Evolutionary conservation across 2,329 filamentous ascomycete genomes (phyloP), one percentile per base, ranked within the genome.

Genomic region (Hyphodiscus sp.): DNA sequence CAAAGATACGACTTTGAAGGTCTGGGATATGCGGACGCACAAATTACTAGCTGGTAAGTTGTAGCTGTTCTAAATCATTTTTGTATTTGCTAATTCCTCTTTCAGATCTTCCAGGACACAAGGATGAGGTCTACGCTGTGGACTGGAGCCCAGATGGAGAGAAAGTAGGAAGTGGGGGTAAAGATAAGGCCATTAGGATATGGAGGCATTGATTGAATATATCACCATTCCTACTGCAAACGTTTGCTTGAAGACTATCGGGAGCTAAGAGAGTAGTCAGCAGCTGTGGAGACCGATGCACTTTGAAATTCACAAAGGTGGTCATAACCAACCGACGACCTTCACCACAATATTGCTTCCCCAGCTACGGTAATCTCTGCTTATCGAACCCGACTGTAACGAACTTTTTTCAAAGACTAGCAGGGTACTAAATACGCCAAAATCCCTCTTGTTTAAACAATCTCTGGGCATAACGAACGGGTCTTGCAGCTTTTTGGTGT

Each of bases 121-220:
- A 89, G 68, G 92, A 96, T 65, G 89, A 96, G 69, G 91, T 96
- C 0, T 96, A 91, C 70, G 90, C 91, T 0, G 85, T 96, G 13
- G 92, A 97, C 69, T 97, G 92, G 94, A 91, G 88, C 62, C 86
- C 90, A 0, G 91, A 96, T 68, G 94, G 94, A 9, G 81, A 89
- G 62, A 85, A 85, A 63, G 91, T 97, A 16, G 91, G 85, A 18
- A 96, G 91, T 69, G 94, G 91, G 51, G 94, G 94, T 10, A 92
- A 92, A 68, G 94, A 99, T 70, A 96, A 95, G 70, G 82, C 82
- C 2, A 81, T 87, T 19, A 74, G 82, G 60, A 70, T 85, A 43
- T 87, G 83, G 83, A 76, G 80, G 61, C 82, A 85, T 67, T 86
- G 11, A 38, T 10, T 38, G 33, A 38, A 38, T 38, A 38, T n/a